These are phyloP conservation scores for Diaporthe sp. DNA, from an alignment of 2,329 filamentous ascomycete species.

Conservation along the genomic window DNA sequence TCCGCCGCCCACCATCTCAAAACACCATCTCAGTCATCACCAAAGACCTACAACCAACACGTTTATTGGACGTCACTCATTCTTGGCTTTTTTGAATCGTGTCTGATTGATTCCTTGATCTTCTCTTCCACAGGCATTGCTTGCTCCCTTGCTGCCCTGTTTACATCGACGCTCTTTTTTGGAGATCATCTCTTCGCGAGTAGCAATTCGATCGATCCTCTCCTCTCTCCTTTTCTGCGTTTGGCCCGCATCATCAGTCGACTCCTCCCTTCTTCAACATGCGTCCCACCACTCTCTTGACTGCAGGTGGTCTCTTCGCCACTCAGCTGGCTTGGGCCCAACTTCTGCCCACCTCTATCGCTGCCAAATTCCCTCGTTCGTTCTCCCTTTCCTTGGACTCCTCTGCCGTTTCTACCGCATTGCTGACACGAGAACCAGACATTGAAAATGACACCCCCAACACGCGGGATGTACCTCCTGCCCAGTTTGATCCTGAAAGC, in stretches of 20 bases:
- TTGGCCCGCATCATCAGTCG: slow-evolving; percentile 1
- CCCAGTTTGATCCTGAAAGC: slow-evolving; percentile 11
- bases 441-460: neutral
- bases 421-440: slow-evolving; percentile 12
- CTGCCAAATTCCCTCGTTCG: neutral
- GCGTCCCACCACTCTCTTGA: slow-evolving; percentile 22
- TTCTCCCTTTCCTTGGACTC: neutral
- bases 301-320: slow-evolving; percentile 25
- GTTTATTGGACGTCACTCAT: slow-evolving; percentile 44
- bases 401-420: neutral
- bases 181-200: slow-evolving; percentile 42
- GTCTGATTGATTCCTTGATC: slow-evolving; percentile 34
- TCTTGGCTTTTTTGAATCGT: slow-evolving; percentile 43
- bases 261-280: slow-evolving; percentile 16
- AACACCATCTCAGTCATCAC: slow-evolving; percentile 38
- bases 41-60: slow-evolving; percentile 40
- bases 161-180: slow-evolving; percentile 41
- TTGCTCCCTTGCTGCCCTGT: slow-evolving; percentile 20
- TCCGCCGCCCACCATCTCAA: slow-evolving; percentile 25
- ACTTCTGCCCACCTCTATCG: neutral
- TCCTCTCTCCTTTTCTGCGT: slow-evolving; percentile 30
- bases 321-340: slow-evolving; percentile 19
- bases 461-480: slow-evolving; percentile 7
- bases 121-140: slow-evolving; percentile 20
- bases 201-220: slow-evolving; percentile 42